Base-by-base conservation (phyloP, 1,139 yeast genomes). In the Meyerozyma sp. region DNA sequence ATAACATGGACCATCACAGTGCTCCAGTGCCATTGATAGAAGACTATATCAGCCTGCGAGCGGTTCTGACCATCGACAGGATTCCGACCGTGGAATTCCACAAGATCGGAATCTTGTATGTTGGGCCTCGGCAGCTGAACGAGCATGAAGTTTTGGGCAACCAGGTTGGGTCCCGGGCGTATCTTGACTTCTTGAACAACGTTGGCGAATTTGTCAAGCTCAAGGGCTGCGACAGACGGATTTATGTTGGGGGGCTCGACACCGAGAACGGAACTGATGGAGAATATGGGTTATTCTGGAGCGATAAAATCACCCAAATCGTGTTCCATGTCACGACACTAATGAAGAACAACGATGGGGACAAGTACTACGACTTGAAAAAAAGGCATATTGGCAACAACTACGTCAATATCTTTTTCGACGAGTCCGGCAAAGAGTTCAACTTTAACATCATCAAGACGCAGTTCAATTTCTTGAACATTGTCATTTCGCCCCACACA, bases 371-470 rank as follows among this genome's bases (percentile, higher is more conserved):
- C 41, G 77, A 84, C 14, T 62, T 74, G 57, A 89, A 88, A 61
- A 89, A 89, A 61, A 66, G 93, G 44, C 96, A 89, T 57, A 84
- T 89, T 51, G 96, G 96, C 5, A 89, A 89, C 63, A 79, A 88
- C 58, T 82, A 82, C 59, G 94, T 89, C 44, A 86, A 85, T 56
- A 79, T 88, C 37, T 88, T 76, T 59, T 89, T 79, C 63, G 89
- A 88, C 57, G 95, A 88, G 52, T 81, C 90, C 11, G 75, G 71
- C 5, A 61, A 66, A 10, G 79, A 81, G 7, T 86, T 85, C 63
- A 78, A 84, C 50, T 85, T 86, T 65, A 85, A 85, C 52, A 62
- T 82, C 36, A 80, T 89, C 49, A 77, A 79, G 57, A 79, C 90
- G 13, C 95, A 89, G 62, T 89, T 89, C 70, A 88, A 85, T 54